A percentile compares a stretch with the other conserved stretches of the same genome.
phyloP scores from a whole-genome alignment of 345 rosid species.

The Syzygium grande region DNA sequence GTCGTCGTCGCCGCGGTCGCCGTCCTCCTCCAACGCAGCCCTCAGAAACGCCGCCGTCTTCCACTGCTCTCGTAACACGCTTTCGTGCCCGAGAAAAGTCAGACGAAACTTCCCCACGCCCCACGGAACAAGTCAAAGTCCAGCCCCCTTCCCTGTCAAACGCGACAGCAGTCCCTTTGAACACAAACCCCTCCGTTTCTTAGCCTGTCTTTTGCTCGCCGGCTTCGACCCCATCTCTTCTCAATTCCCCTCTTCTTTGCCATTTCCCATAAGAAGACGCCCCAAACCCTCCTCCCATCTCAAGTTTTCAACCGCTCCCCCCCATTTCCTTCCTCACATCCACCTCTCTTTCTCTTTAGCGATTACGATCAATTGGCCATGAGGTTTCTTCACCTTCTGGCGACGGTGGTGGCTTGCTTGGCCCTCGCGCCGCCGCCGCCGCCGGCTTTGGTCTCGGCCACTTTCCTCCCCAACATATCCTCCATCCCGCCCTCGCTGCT shows the following conservation, averaged over 20 bases:
- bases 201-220: background rate
- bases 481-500: slow-evolving; percentile 24
- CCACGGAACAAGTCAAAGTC: background rate
- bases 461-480: slow-evolving; percentile 31
- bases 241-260: background rate
- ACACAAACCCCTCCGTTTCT: background rate
- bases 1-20: background rate
- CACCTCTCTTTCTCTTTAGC: background rate
- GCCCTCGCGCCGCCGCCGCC: background rate
- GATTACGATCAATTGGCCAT: background rate
- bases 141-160: background rate
- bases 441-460: slow-evolving; percentile 9
- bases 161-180: background rate
- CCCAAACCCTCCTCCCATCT: background rate
- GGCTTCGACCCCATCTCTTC: background rate
- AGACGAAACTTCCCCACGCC: background rate
- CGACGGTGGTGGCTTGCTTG: background rate
- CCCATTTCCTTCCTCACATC: too few species aligned
- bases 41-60: background rate
- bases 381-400: background rate
- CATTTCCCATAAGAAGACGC: background rate
- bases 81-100: background rate
- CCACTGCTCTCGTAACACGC: background rate
- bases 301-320: background rate
- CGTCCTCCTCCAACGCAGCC: background rate